Evolutionary conservation across 208 protist genomes (phyloP).

Genomic region (Leishmania tropica): DNA sequence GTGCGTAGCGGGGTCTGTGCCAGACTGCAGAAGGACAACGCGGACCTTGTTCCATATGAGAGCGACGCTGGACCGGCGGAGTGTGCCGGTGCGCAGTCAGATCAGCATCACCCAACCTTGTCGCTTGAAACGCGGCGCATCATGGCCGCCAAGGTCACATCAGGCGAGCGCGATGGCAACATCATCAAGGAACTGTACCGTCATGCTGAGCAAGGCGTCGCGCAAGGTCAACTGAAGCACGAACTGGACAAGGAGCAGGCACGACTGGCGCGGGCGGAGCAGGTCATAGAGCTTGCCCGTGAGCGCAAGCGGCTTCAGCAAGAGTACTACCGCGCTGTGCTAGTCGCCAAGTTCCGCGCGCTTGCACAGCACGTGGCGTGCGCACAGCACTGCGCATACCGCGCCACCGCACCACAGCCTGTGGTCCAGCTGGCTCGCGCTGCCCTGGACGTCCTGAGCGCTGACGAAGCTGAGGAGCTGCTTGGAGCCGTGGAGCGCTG

Average conservation of each 20-base stretch:
- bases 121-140: constrained; percentile 60
- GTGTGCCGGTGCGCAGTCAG: background rate
- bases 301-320: constrained; percentile 37
- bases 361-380: constrained; percentile 32
- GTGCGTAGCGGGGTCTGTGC: constrained; percentile 21
- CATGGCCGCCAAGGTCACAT: constrained; percentile 42
- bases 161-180: constrained; percentile 47
- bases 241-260: constrained; percentile 39
- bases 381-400: constrained; percentile 29
- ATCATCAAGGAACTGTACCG: constrained; percentile 46
- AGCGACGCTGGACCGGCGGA: background rate
- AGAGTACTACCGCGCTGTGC: constrained; percentile 45
- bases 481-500: constrained; percentile 47
- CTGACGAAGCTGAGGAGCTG: constrained; percentile 68
- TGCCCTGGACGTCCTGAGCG: constrained; percentile 55
- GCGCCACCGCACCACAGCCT: constrained; percentile 34
- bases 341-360: constrained; percentile 64
- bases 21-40: background rate
- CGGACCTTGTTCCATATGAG: background rate
- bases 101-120: constrained; percentile 43
- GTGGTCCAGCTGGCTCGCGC: constrained; percentile 57
- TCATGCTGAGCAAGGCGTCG: constrained; percentile 18
- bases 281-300: constrained; percentile 25
- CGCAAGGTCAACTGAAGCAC: constrained; percentile 18
- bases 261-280: constrained; percentile 26